Base-by-base conservation (phyloP, 495 filamentous ascomycete species). In the Parachaetomium inaequale region DNA sequence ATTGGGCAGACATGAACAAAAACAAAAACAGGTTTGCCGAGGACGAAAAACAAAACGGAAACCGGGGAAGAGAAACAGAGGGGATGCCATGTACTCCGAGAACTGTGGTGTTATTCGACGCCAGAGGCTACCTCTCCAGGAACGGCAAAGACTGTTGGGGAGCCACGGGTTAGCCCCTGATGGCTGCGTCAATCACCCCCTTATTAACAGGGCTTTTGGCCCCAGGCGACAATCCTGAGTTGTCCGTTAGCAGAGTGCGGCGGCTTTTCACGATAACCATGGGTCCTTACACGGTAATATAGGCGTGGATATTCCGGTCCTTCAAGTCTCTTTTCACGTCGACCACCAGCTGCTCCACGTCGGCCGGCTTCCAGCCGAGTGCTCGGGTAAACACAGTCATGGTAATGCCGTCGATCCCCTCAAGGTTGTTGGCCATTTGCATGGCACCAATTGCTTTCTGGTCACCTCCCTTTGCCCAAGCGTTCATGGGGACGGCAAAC, bases 261-360 rank as follows among this genome's bases (percentile, higher is more conserved):
- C n/a, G 17, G 14, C 26, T 19, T 32, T 25, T 8, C 21, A 4
- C 3, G 11, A 12, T 49, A 23, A 15, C 23, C 14, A 10, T 29
- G 14, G 28, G 15, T 23, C 76, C 77, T 74, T 62, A 78, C 76
- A 79, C 70, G 3, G 72, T 71, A 43, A 75, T 71, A 64, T 76
- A 82, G 1, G 68, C 74, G 69, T 85, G 82, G 34, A 81, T 73
- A 7, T 69, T 75, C 34, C 73, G 70, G 68, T 85, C 78, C 60
- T 70, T 74, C 47, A 86, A 61, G 58, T 84, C 83, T 6, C 11
- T 60, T 47, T 31, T 77, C 25, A 85, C 78, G 12, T 81, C 79
- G 1, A 79, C 79, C 12, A 85, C 67, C 47, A 85, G 68, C 3
- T 76, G 73, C 65, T 86, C 78, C 28, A 87, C 77, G 43, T 82